Percentiles rank a stretch among this genome's conserved stretches.
Conservation (phyloP, 257 asterid genomes). For the Plantago major region DNA sequence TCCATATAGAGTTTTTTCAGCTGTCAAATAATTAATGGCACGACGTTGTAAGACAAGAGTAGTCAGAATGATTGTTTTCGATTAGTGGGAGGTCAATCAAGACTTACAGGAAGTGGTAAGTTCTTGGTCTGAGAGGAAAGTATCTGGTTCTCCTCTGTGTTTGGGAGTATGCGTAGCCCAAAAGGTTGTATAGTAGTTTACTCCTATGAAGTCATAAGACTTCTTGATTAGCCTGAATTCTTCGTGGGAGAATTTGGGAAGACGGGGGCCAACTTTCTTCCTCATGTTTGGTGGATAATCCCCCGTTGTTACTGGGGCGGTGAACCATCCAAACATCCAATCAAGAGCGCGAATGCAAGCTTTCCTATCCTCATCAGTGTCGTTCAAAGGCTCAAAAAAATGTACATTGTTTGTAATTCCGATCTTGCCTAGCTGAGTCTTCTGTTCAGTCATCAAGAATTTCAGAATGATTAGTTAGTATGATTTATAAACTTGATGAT, state of each 20-base stretch:
- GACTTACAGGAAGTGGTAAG: slow-evolving; percentile 16
- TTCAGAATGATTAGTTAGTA: too few species aligned
- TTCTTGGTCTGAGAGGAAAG: slow-evolving; percentile 14
- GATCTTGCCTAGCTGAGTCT: slow-evolving; percentile 20
- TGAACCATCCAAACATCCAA: slow-evolving; percentile 28
- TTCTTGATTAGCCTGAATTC: slow-evolving; percentile 10
- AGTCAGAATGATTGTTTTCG: not conserved
- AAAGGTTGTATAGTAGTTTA: slow-evolving; percentile 30
- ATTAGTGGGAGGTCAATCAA: slow-evolving; percentile 4
- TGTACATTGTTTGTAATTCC: slow-evolving; percentile 13
- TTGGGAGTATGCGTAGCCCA: slow-evolving; percentile 4
- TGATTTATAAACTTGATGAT: not conserved
- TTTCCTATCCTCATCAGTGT: not conserved
- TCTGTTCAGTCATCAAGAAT: slow-evolving; percentile 1
- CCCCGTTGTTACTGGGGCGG: slow-evolving; percentile 24
- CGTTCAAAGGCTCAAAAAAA: slow-evolving; percentile 15
- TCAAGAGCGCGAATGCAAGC: slow-evolving; percentile 23
- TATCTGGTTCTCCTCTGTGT: not conserved
- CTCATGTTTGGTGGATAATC: slow-evolving; percentile 29
- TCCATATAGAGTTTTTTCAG: not conserved
- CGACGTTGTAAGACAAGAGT: not conserved
- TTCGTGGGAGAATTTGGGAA: slow-evolving; percentile 11
- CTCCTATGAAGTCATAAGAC: slow-evolving; percentile 28
- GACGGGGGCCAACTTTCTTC: slow-evolving; percentile 12
- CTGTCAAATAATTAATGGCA: not conserved